Evolutionary conservation across 345 rosid species (phyloP), one percentile per base, ranked within the genome.

Genomic region (Lepidium didymum): DNA sequence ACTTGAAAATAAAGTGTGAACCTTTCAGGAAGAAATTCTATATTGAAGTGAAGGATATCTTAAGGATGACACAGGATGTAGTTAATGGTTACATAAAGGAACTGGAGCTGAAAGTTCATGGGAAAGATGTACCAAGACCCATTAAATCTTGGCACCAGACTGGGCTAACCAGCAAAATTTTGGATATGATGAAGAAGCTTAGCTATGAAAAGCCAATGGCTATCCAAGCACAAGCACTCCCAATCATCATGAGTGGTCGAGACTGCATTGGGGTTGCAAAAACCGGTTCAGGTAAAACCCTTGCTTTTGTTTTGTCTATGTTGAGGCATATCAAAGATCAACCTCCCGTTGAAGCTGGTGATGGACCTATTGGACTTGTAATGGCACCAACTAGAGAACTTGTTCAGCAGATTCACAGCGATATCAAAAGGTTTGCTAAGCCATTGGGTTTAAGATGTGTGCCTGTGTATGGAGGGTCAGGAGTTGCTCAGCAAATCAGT

Each of bases 381-480:
- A 89, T 92, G 94, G 98, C 98, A 68, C 98, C 96, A 38, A 89
- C 98, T 0, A 89, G 98, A 66, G 94, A 92, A 82, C 97, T 86
- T 78, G 94, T 86, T 57, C 92, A 86, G 77, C 94, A 91, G 81
- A 89, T 91, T 63, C 94, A 87, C 81, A 83, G 85, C 64, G 96
- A 92, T 75, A 80, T 87, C 53, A 85, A 49, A 81, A 89, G 83
- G 80, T 86, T 91, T 70, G 54, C 89, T 27, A 87, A 83, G 84
- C 74, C 52, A 33, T 58, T 84, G 78, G 91, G 93, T 42, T 36
- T 87, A 58, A 73, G 91, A 75, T 88, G 90, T 72, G 90, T 86
- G 54, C 85, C 93, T 51, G 90, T 88, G 13, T 86, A 87, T 75
- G 97, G 94, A 74, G 97, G 97, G 37, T 89, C 94, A 55, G 97